These are phyloP conservation scores for Psilocybe subaeruginosa DNA, from an alignment of 768 basidiomycete genomes.

Conservation along the genomic window DNA sequence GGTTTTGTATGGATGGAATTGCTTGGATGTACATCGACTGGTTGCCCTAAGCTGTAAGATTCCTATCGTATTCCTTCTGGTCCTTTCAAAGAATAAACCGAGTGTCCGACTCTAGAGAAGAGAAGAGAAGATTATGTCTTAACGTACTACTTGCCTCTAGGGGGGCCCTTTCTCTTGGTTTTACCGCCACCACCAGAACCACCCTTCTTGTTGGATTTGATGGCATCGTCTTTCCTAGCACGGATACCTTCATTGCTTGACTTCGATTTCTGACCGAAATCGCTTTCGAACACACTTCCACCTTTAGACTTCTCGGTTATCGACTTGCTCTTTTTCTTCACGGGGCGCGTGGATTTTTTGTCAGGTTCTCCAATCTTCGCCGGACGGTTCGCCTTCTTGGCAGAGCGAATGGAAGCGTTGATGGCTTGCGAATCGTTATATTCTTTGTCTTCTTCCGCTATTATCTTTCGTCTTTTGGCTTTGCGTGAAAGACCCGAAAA, in stretches of 20 bases:
- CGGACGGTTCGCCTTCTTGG: slow-evolving; percentile 79
- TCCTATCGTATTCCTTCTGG: neutral
- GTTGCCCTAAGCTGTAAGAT: slow-evolving; percentile 7
- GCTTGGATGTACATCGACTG: slow-evolving; percentile 44
- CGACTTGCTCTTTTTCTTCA: slow-evolving; percentile 37
- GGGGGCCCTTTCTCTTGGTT: slow-evolving; percentile 13
- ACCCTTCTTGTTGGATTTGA: slow-evolving; percentile 56
- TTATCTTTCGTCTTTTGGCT: slow-evolving; percentile 87
- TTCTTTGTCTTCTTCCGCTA: slow-evolving; percentile 78
- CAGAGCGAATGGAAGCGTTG: slow-evolving; percentile 80
- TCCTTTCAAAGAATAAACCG: neutral
- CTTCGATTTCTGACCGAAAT: slow-evolving; percentile 50
- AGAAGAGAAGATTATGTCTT: neutral
- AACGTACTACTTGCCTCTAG: slow-evolving; percentile 4
- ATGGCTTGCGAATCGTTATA: slow-evolving; percentile 54
- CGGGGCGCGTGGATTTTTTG: slow-evolving; percentile 28
- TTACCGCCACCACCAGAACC: slow-evolving; percentile 29
- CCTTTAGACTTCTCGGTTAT: slow-evolving; percentile 35
- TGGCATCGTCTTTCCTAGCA: slow-evolving; percentile 62
- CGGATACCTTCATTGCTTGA: slow-evolving; percentile 57
- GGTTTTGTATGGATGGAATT: slow-evolving; percentile 62
- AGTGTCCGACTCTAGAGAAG: neutral
- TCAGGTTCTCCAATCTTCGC: slow-evolving; percentile 70
- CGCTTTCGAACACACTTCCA: slow-evolving; percentile 56
- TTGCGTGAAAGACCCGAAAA: slow-evolving; percentile 84